Base-by-base conservation (phyloP, 148 eudicot genomes). In the Rhododendron griersonianum region DNA sequence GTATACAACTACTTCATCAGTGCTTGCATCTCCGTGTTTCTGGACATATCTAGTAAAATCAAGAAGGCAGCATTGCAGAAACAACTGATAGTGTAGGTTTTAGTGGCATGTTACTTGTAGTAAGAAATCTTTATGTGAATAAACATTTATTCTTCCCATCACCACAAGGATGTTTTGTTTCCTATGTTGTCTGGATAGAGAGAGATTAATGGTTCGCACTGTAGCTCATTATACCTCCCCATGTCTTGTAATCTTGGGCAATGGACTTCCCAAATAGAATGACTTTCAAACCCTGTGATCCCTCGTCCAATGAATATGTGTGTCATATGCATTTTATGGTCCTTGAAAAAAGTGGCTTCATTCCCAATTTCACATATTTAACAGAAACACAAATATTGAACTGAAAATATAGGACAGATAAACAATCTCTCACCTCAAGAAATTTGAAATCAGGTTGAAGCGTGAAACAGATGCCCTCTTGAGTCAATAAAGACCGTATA, bases 391-490 rank as follows among this genome's bases (percentile, higher is more conserved):
- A 25, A 28, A 11, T 28, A 37, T 9, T 25, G 23, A 30, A 39
- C 3, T 9, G 18, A n/a, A 53, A 86, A 11, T 15, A 25, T 37
- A 48, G 5, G 65, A 57, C 16, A 44, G 80, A 79, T 39, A 50
- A 61, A 80, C 65, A 45, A 33, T 2, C 4, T 1, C 4, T 89
- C 88, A 97, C 99, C 99, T 97, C 99, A 81, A 97, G 96, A 91
- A 97, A 97, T 85, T 97, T 97, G 88, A 97, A 97, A 89, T 93
- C 95, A 9, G 98, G 99, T 89, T 97, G 69, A 88, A 97, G 87
- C 30, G 96, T 94, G 89, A 97, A 93, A 91, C 99, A 97, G 57
- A 97, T 97, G 85, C 99, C 99, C 91, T 97, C 99, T 89, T 97
- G 99, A 75, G 99, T 97, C 93, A 97, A 93, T 23, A 97, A 88